A percentile compares a stretch with the other conserved stretches of the same genome.
Conservation (phyloP, 805 yeast species). For the Cyberlindnera suaveolens region DNA sequence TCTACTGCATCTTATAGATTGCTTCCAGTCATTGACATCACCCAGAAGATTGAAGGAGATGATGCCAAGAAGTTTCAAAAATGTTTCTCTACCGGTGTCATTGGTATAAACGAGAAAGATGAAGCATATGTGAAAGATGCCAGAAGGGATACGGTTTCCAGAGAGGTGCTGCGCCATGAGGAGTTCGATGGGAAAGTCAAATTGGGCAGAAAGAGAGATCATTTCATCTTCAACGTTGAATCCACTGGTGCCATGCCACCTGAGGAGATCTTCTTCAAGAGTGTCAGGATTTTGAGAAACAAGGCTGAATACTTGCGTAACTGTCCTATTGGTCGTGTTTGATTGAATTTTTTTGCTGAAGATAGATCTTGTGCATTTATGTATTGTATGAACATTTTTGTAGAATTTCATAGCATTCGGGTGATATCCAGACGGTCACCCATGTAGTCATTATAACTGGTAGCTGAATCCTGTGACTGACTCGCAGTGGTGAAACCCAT, state of each 20-base stretch:
- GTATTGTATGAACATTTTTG: not conserved
- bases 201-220: slow-evolving; percentile 86
- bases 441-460: slow-evolving; percentile 8
- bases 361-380: not conserved
- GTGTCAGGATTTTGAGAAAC: slow-evolving; percentile 76
- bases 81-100: slow-evolving; percentile 92
- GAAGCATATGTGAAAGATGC: slow-evolving; percentile 83
- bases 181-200: slow-evolving; percentile 87
- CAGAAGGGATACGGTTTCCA: slow-evolving; percentile 91
- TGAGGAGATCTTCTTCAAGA: slow-evolving; percentile 89
- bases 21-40: slow-evolving; percentile 79
- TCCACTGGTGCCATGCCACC: slow-evolving; percentile 97
- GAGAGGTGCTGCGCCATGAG: slow-evolving; percentile 91
- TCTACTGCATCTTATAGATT: slow-evolving; percentile 94
- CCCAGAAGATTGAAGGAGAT: slow-evolving; percentile 66
- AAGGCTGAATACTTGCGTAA: slow-evolving; percentile 76
- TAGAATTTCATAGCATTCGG: slow-evolving; percentile 2
- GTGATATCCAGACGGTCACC: slow-evolving; percentile 7
- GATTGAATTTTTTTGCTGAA: not conserved
- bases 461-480: slow-evolving; percentile 1
- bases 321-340: slow-evolving; percentile 61
- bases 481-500: slow-evolving; percentile 7
- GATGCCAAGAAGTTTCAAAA: slow-evolving; percentile 74
- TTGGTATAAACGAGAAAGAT: slow-evolving; percentile 60
- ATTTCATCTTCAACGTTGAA: slow-evolving; percentile 91